These are phyloP conservation scores for Senna siamea DNA, from an alignment of 306 rosid species.

Conservation along the genomic window DNA sequence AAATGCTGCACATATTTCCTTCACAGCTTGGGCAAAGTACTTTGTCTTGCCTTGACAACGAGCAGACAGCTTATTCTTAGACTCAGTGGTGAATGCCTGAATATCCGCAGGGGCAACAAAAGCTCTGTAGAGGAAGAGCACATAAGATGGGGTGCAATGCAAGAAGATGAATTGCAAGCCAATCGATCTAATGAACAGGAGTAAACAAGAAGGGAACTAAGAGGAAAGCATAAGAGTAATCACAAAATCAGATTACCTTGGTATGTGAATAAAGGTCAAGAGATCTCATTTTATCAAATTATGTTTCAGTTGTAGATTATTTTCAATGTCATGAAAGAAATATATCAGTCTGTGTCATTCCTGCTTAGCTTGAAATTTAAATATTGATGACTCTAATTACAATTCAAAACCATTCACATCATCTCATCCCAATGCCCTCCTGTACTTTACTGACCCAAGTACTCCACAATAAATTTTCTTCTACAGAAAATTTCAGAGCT, in stretches of 20 bases:
- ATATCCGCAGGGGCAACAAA: constrained; percentile 94
- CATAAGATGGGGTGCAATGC: constrained; percentile 30
- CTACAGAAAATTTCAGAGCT: neutral
- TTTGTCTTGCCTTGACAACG: constrained; percentile 79
- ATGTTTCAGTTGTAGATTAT: neutral
- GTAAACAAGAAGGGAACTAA: constrained; percentile 17
- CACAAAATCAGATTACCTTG: constrained; percentile 22
- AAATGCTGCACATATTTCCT: constrained; percentile 84
- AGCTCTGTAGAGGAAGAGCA: constrained; percentile 68
- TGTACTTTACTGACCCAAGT: neutral
- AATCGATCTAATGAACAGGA: constrained; percentile 28
- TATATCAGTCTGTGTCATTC: neutral
- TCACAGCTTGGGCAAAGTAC: constrained; percentile 84
- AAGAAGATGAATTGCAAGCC: constrained; percentile 30
- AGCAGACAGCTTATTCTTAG: constrained; percentile 67
- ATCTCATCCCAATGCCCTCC: neutral
- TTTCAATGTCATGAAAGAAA: neutral
- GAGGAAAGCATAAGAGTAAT: constrained; percentile 22
- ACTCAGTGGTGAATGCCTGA: constrained; percentile 79
- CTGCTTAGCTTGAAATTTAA: constrained; percentile 1
- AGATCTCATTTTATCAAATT: constrained; percentile 10
- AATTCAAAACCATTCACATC: constrained; percentile 23
- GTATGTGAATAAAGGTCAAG: constrained; percentile 5
- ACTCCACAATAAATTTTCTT: neutral
- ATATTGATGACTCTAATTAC: neutral